Evolutionary conservation across 768 basidiomycete genomes (phyloP).

Genomic region (Mycena haematopus): DNA sequence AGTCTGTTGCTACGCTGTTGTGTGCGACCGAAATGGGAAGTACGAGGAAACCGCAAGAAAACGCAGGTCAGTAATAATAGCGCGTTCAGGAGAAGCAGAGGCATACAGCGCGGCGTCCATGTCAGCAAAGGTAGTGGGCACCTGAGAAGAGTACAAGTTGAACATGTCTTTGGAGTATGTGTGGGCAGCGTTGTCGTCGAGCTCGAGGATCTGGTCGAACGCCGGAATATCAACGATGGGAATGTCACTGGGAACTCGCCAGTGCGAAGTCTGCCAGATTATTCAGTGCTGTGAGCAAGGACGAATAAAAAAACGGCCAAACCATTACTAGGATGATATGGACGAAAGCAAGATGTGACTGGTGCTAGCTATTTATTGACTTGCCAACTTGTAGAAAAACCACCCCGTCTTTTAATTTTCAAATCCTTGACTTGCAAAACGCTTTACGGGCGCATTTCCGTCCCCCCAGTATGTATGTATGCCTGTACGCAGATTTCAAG

Average conservation of each 20-base stretch:
- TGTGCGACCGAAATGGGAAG: neutral
- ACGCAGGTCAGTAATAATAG: neutral
- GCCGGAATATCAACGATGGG: slow-evolving; percentile 62
- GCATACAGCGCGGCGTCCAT: slow-evolving; percentile 68
- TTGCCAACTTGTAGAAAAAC: neutral
- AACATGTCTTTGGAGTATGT: slow-evolving; percentile 67
- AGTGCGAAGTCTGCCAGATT: neutral
- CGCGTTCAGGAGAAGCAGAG: neutral
- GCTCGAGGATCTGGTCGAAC: slow-evolving; percentile 73
- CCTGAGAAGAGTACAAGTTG: slow-evolving; percentile 66
- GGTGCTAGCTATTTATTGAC: neutral
- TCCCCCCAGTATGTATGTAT: too few relatives aligned
- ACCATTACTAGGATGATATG: neutral
- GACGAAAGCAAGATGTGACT: neutral
- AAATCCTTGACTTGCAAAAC: too few relatives aligned
- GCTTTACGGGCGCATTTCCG: too few relatives aligned
- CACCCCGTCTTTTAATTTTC: too few relatives aligned
- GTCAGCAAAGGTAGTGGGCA: slow-evolving; percentile 56
- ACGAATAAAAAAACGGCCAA: too few relatives aligned
- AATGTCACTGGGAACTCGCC: slow-evolving; percentile 29
- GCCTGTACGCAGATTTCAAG: too few relatives aligned
- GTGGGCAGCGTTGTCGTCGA: slow-evolving; percentile 57
- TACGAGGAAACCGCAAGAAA: neutral
- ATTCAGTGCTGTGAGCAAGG: too few relatives aligned
- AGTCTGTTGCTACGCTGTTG: slow-evolving; percentile 50